These are phyloP conservation scores for Aciculosporium take DNA, from an alignment of 2,329 filamentous ascomycete species.

Conservation along the genomic window DNA sequence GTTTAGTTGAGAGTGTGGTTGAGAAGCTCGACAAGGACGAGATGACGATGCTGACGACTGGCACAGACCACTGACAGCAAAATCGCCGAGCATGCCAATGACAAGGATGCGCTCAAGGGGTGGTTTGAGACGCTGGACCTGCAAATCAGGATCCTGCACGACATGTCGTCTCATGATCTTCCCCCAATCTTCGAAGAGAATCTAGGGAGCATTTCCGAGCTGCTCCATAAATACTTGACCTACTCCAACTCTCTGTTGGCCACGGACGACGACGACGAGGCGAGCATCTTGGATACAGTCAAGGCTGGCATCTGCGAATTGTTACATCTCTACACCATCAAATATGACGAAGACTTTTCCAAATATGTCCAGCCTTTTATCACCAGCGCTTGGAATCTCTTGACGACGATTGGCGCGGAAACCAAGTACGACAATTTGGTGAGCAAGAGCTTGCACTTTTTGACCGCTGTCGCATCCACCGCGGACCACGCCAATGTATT, in stretches of 20 bases:
- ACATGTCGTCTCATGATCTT: constrained; percentile 93
- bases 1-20: constrained; percentile 46
- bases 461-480: constrained; percentile 76
- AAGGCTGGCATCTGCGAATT: constrained; percentile 90
- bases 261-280: constrained; percentile 80
- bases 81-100: constrained; percentile 60
- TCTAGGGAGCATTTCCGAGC: constrained; percentile 56
- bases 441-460: constrained; percentile 85
- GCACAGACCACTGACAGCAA: constrained; percentile 49
- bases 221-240: constrained; percentile 84
- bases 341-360: constrained; percentile 90
- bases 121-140: constrained; percentile 80
- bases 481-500: constrained; percentile 69
- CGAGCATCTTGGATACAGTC: constrained; percentile 69
- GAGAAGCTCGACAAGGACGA: constrained; percentile 3
- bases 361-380: constrained; percentile 71
- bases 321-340: constrained; percentile 79
- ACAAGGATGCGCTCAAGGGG: constrained; percentile 59
- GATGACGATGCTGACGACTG: constrained; percentile 2
- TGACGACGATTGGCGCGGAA: constrained; percentile 74
- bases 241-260: constrained; percentile 75
- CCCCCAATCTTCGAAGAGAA: constrained; percentile 91
- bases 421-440: constrained; percentile 91
- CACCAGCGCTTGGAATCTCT: constrained; percentile 75
- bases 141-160: constrained; percentile 83